Percentiles rank a stretch among this genome's conserved stretches.
Conservation (phyloP, 306 rosid genomes). For the Quillaja saponaria region DNA sequence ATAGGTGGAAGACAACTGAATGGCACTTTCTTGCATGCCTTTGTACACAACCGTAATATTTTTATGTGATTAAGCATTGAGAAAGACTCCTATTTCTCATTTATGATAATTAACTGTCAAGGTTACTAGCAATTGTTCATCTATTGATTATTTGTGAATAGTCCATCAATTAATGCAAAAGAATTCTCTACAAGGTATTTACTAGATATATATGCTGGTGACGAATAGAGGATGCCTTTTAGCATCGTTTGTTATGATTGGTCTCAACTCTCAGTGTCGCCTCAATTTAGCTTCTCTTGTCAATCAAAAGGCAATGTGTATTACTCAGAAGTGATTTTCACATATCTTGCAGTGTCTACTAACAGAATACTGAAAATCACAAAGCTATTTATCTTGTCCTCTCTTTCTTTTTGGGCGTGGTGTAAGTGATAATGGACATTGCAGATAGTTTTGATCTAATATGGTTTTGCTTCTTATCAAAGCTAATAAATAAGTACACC, state of each 20-base stretch:
- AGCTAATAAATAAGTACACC: conserved; percentile 15
- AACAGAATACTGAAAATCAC: too few species aligned
- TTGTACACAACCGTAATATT: background rate
- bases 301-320: background rate
- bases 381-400: background rate
- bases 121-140: background rate
- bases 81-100: background rate
- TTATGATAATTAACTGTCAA: background rate
- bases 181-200: background rate
- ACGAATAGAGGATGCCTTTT: too few species aligned
- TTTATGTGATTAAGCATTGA: conserved; percentile 5
- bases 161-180: background rate
- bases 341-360: background rate
- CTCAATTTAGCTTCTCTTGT: background rate
- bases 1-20: conserved; percentile 3
- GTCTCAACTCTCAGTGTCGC: background rate
- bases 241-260: too few species aligned
- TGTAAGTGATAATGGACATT: conserved; percentile 2
- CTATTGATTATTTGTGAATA: conserved; percentile 1
- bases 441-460: conserved; percentile 9
- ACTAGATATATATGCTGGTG: too few species aligned
- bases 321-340: background rate
- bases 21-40: conserved; percentile 10
- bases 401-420: too few species aligned
- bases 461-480: conserved; percentile 5